phyloP scores from a whole-genome alignment of 768 basidiomycete species.

The Lyophyllum atratum region DNA sequence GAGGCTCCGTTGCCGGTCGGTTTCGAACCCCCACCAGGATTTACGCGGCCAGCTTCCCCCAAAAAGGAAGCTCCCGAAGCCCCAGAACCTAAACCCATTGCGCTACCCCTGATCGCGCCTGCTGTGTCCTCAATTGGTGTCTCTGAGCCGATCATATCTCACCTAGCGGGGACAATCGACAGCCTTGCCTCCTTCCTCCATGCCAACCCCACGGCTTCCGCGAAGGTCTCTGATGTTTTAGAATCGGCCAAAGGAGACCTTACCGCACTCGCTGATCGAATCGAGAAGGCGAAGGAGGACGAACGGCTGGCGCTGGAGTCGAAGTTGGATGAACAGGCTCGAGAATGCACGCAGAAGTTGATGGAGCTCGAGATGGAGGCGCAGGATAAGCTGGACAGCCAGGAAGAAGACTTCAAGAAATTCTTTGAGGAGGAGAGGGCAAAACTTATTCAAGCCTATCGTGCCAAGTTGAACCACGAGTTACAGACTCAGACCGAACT shows the following conservation, averaged over 20 bases:
- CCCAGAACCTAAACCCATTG: constrained; percentile 30
- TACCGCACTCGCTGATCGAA: constrained; percentile 69
- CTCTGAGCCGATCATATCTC: constrained; percentile 90
- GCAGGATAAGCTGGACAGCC: constrained; percentile 80
- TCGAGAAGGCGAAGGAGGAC: constrained; percentile 78
- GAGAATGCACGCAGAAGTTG: constrained; percentile 80
- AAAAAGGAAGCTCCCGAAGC: constrained; percentile 37
- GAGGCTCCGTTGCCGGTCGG: constrained; percentile 82
- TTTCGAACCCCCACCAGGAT: constrained; percentile 93
- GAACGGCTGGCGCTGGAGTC: constrained; percentile 67
- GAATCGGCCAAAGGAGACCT: constrained; percentile 83
- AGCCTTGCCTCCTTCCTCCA: constrained; percentile 84
- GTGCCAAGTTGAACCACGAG: constrained; percentile 84
- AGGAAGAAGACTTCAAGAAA: constrained; percentile 84
- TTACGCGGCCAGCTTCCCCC: constrained; percentile 58
- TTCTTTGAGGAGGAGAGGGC: constrained; percentile 78
- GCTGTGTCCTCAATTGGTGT: constrained; percentile 67
- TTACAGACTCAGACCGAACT: constrained; percentile 86
- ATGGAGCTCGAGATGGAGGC: constrained; percentile 84
- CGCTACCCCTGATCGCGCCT: constrained; percentile 81
- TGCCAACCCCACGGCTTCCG: constrained; percentile 65
- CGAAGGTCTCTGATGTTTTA: constrained; percentile 73
- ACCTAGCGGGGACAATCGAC: constrained; percentile 93
- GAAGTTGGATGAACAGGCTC: constrained; percentile 78
- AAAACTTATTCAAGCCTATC: constrained; percentile 74